Percentiles rank a stretch among this genome's conserved stretches.
Evolutionary conservation across 371 early-diverging fungal genomes (phyloP).

Genomic region (Smittium mucronatum): DNA sequence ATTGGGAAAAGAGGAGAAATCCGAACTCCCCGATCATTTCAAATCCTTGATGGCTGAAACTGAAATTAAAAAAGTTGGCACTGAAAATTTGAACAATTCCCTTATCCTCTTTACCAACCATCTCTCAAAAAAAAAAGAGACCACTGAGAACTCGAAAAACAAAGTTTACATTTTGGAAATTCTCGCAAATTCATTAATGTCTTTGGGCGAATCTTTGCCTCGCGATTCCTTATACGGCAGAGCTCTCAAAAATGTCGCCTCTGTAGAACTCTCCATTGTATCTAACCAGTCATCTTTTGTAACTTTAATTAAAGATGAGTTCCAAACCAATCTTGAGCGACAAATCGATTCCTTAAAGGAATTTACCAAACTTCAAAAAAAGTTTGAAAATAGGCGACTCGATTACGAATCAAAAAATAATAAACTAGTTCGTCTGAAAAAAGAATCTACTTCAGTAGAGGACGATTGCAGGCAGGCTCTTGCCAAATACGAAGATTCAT

Average conservation of each 20-base stretch:
- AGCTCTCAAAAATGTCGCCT: slow-evolving; percentile 24
- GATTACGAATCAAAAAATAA: slow-evolving; percentile 85
- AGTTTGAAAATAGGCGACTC: slow-evolving; percentile 72
- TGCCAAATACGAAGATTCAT: slow-evolving; percentile 80
- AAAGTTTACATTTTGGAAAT: slow-evolving; percentile 32
- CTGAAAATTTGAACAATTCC: slow-evolving; percentile 24
- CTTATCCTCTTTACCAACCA: slow-evolving; percentile 27
- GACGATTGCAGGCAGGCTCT: slow-evolving; percentile 81
- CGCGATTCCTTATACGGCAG: slow-evolving; percentile 30
- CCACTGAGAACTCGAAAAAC: slow-evolving; percentile 28
- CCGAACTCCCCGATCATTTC: slow-evolving; percentile 32
- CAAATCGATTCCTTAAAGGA: slow-evolving; percentile 33
- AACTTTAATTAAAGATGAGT: slow-evolving; percentile 26
- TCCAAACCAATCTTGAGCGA: slow-evolving; percentile 27
- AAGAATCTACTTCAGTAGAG: slow-evolving; percentile 77
- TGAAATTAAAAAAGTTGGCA: slow-evolving; percentile 23
- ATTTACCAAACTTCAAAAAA: slow-evolving; percentile 47
- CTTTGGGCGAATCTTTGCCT: slow-evolving; percentile 24
- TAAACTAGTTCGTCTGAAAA: slow-evolving; percentile 73
- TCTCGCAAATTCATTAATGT: slow-evolving; percentile 28
- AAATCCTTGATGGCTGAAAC: slow-evolving; percentile 26
- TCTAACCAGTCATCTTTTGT: slow-evolving; percentile 26
- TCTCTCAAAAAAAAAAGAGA: slow-evolving; percentile 28
- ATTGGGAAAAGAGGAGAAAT: slow-evolving; percentile 22
- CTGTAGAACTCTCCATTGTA: slow-evolving; percentile 24